Base-by-base conservation (phyloP, 495 filamentous ascomycete species). In the Lindgomyces ingoldianus region DNA sequence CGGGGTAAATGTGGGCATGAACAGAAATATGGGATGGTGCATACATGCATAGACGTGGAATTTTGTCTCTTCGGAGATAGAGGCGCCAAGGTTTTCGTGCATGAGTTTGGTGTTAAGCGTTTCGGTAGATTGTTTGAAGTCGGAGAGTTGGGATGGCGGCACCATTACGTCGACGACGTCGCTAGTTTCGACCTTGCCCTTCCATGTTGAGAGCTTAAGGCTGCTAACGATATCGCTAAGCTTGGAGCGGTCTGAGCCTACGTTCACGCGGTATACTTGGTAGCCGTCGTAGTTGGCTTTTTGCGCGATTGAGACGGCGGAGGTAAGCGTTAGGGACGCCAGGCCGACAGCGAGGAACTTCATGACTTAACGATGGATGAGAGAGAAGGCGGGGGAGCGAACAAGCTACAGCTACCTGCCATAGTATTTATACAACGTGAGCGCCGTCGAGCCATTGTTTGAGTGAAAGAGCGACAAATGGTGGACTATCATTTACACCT, bases 271-370 rank as follows among this genome's bases (percentile, higher is more conserved):
- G 48, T 77, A 79, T 56, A 80, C 74, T 62, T 80, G 76, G 67
- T 76, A 81, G 61, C 78, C 79, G 67, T 78, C 74, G 54, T 81
- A 81, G 27, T 69, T 72, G 29, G 73, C 71, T 45, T 67, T 76
- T 9, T 9, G 42, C 12, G 44, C 33, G 6, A 63, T 61, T 2
- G 66, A 39, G 22, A 53, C 62, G 3, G 62, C 66, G 57, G 62
- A 65, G 22, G 62, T 53, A 21, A 67, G 57, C 24, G 60, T 50
- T 30, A 62, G 39, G 41, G 45, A 62, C 0, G 67, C 57, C 30
- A 70, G 47, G 21, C 21, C 26, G 26, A 58, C 12, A 18, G 60
- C 19, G 26, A 62, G 47, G 29, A 70, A 26, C 67, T 59, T 61
- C 67, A 70, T 70, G 56, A 57, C 26, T 36, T 45, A 26, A 33